Evolutionary conservation across 2,329 filamentous ascomycete species (phyloP).

Genomic region (Trichoderma endophyticum): DNA sequence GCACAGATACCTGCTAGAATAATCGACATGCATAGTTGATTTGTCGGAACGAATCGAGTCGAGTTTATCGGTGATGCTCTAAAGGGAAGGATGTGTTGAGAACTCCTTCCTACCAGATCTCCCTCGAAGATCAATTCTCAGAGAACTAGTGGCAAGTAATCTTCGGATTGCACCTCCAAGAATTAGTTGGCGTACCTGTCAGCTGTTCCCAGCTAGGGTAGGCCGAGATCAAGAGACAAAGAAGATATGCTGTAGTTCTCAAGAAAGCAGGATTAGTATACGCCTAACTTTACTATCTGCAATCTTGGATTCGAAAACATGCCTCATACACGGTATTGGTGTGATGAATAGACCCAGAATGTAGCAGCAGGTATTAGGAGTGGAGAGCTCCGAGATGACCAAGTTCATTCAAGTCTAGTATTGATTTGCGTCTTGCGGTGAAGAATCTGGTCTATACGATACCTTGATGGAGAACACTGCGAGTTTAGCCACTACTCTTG

Average conservation of each 20-base stretch:
- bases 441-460: neutral
- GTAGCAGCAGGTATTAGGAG: neutral
- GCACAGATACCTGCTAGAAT: neutral
- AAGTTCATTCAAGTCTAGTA: neutral
- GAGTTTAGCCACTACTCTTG: too few relatives aligned
- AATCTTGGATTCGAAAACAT: neutral
- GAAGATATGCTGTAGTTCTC: neutral
- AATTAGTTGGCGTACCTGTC: neutral
- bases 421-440: neutral
- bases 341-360: neutral
- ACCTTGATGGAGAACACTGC: neutral
- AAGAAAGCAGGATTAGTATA: neutral
- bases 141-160: neutral
- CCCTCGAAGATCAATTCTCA: neutral
- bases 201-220: too few relatives aligned
- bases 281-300: neutral
- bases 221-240: neutral
- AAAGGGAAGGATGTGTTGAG: neutral
- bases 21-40: neutral
- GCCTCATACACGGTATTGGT: neutral
- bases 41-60: neutral
- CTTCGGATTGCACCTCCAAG: too few relatives aligned
- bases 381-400: neutral
- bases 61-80: neutral
- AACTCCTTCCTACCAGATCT: neutral